A percentile compares a stretch with the other conserved stretches of the same genome.
Evolutionary conservation across 202 grass and related monocot genomes (phyloP).

Genomic region (Eragrostis tef): DNA sequence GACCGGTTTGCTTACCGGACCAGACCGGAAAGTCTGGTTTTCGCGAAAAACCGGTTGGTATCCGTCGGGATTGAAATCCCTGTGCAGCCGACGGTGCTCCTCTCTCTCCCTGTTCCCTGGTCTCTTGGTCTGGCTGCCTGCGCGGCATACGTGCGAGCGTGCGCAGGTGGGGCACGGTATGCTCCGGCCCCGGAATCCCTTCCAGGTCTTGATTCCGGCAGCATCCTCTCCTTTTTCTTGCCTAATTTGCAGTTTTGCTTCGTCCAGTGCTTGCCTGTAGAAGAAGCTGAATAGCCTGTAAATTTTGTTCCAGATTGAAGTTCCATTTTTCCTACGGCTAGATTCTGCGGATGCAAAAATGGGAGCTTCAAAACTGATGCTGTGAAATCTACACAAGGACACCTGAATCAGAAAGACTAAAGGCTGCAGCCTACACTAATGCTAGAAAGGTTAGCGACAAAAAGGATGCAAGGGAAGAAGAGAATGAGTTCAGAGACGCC

Average conservation of each 20-base stretch:
- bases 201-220: not conserved
- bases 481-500: not conserved
- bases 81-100: not conserved
- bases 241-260: not conserved
- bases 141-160: not conserved
- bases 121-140: not conserved
- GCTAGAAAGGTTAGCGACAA: not conserved
- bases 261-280: no score
- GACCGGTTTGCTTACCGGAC: no score
- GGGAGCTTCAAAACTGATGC: not conserved
- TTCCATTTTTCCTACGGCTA: not conserved
- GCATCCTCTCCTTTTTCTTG: not conserved
- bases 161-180: not conserved
- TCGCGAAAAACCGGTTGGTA: no score
- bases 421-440: not conserved
- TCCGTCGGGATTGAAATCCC: no score
- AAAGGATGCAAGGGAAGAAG: not conserved
- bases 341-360: not conserved
- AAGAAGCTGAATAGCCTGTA: not conserved
- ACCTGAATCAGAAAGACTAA: not conserved
- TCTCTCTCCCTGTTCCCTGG: not conserved
- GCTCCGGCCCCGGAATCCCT: not conserved
- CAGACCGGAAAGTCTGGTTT: no score
- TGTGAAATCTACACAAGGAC: not conserved
- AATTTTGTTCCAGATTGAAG: not conserved